Evolutionary conservation across 805 yeast genomes (phyloP).

Genomic region (Zygosaccharomyces bailii): DNA sequence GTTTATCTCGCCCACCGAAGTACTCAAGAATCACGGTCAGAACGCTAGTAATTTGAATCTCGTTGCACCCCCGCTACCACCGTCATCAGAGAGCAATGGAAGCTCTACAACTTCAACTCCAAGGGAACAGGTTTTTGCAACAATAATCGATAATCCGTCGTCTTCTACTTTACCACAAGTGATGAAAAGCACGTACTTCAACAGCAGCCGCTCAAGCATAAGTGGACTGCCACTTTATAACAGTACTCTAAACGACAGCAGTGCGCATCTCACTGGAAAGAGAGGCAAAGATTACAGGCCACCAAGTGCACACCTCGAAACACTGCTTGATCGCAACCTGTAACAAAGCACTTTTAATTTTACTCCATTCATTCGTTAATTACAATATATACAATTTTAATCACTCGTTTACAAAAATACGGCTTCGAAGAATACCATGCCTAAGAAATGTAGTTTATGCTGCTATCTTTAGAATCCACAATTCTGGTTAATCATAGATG

Average conservation of each 20-base stretch:
- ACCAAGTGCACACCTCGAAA: slow-evolving; percentile 49
- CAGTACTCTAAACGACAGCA: neutral
- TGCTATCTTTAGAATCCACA: too few species aligned
- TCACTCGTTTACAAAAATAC: slow-evolving; percentile 3
- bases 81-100: slow-evolving; percentile 7
- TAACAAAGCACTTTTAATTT: neutral
- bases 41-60: slow-evolving; percentile 10
- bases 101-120: slow-evolving; percentile 16
- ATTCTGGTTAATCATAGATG: too few species aligned
- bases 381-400: neutral
- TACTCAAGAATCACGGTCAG: slow-evolving; percentile 29
- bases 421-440: neutral
- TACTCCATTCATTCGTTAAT: neutral
- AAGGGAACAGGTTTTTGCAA: slow-evolving; percentile 11
- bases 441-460: too few species aligned
- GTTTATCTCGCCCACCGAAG: slow-evolving; percentile 52
- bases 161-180: slow-evolving; percentile 1
- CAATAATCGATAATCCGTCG: slow-evolving; percentile 9
- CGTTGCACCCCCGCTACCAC: slow-evolving; percentile 3
- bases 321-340: slow-evolving; percentile 37
- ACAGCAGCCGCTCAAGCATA: slow-evolving; percentile 1
- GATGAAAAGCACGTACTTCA: neutral
- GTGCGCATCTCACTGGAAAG: neutral
- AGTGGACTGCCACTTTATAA: neutral
- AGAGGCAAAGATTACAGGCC: slow-evolving; percentile 37